Conservation (phyloP, 1,284 basidiomycete genomes). For the Rhodotorula sp. region DNA sequence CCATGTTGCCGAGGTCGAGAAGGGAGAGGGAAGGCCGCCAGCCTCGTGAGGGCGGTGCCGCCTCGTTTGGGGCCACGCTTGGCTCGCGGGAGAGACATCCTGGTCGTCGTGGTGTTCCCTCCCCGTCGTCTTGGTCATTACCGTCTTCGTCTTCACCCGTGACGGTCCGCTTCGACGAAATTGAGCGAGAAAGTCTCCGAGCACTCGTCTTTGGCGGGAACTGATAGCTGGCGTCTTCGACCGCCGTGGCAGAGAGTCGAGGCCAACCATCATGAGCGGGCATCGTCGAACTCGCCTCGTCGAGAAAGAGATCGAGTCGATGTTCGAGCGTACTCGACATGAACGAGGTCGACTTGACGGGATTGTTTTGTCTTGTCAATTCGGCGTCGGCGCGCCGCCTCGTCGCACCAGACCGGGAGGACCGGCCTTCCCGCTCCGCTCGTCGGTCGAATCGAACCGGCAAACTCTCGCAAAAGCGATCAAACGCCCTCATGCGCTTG, state of each 20-base stretch:
- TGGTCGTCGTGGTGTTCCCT: not conserved
- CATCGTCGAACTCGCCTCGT: conserved; percentile 3
- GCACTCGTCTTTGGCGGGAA: too few relatives aligned
- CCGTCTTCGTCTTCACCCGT: not conserved
- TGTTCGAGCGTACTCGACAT: conserved; percentile 53
- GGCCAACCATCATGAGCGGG: conserved; percentile 5
- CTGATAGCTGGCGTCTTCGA: not conserved
- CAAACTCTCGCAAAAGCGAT: conserved; percentile 44
- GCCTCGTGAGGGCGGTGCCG: not conserved
- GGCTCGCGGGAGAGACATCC: not conserved
- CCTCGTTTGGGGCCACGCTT: not conserved
- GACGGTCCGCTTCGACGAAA: not conserved
- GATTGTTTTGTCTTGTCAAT: conserved; percentile 7
- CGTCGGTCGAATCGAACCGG: not conserved
- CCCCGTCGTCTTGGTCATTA: not conserved
- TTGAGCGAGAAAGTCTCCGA: not conserved
- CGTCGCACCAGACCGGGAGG: not conserved
- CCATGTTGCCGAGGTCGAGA: conserved; percentile 6
- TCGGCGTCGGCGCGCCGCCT: conserved; percentile 1
- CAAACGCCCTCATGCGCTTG: conserved; percentile 54
- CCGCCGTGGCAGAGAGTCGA: conserved; percentile 18
- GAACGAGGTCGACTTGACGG: conserved; percentile 57
- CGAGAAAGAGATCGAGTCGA: conserved; percentile 51
- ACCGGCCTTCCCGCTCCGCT: not conserved
- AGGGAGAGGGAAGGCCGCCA: conserved; percentile 32